Evolutionary conservation across 2,329 filamentous ascomycete genomes (phyloP), one percentile per base, ranked within the genome.

Genomic region (Talaromyces funiculosus): DNA sequence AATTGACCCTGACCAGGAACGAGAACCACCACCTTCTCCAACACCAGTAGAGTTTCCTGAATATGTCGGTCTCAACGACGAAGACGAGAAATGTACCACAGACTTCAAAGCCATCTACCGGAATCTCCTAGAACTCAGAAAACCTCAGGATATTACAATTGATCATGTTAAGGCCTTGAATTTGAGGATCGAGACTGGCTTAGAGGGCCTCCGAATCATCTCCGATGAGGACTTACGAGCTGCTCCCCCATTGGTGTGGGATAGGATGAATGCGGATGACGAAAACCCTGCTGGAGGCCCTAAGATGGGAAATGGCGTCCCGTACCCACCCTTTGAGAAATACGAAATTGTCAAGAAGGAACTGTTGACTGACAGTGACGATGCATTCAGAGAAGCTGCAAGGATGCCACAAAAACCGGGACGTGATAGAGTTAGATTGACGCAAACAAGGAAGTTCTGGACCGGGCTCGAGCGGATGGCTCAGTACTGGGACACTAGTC

Each of bases 401-500:
- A 77, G 83, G 10, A 75, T 81, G 53, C 67, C 71, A 3, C 77
- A 77, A 12, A 73, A 72, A 24, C 74, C 78, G 29, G 78, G 78
- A 4, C 75, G 75, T 14, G 71, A 76, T 58, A 77, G 79, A 18
- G 75, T 82, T 4, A 77, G 81, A 16, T 66, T 87, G 47, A 79
- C 81, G 0, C 81, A 85, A 64, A 79, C 83, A 61, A 77, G 84
- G 57, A 84, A 82, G 60, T 87, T 87, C 70, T 87, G 82, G 80
- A 77, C 80, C 56, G 80, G 78, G 2, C 73, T 87, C 57, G 82
- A 86, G 64, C 80, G 78, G 37, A 78, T 87, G 78, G 77, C 82
- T 16, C 82, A 84, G 64, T 87, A 85, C 67, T 87, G 85, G 84
- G 85, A 87, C 67, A 77, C 76, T 40, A 84, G 80, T 61, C 68